Evolutionary conservation across 345 rosid species (phyloP).

Genomic region (Moricandia moricandioides): DNA sequence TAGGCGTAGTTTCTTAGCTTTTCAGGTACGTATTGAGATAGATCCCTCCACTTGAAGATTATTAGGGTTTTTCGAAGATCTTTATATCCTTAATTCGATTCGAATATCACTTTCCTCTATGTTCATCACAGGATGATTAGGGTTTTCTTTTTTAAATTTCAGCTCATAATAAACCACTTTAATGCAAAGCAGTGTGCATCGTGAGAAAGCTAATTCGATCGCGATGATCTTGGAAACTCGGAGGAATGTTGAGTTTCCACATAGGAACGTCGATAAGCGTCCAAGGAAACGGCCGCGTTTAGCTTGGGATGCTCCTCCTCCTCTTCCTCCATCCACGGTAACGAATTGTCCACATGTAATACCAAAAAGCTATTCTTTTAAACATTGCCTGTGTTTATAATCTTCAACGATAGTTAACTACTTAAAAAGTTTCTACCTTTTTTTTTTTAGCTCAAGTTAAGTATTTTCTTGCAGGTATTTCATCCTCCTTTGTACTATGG

Average conservation of each 20-base stretch:
- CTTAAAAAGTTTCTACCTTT: too few species aligned
- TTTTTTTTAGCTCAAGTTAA: neutral
- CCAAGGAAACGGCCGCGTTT: slow-evolving; percentile 72
- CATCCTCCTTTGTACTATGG: slow-evolving; percentile 53
- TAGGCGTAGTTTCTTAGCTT: slow-evolving; percentile 25
- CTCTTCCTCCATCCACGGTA: slow-evolving; percentile 54
- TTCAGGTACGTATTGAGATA: slow-evolving; percentile 9
- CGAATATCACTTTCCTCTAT: neutral
- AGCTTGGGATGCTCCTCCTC: slow-evolving; percentile 67
- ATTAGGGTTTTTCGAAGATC: slow-evolving; percentile 47
- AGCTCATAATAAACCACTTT: neutral
- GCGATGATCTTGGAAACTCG: slow-evolving; percentile 59
- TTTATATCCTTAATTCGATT: slow-evolving; percentile 24
- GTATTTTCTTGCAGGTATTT: slow-evolving; percentile 44
- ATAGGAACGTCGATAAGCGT: slow-evolving; percentile 58
- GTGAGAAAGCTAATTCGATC: slow-evolving; percentile 34
- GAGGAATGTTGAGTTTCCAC: slow-evolving; percentile 59
- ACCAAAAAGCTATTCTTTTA: too few species aligned
- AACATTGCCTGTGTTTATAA: too few species aligned
- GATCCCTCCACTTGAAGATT: slow-evolving; percentile 25
- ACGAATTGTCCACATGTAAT: neutral
- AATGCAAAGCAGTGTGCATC: slow-evolving; percentile 34
- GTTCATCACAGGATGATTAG: neutral
- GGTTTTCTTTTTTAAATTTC: neutral
- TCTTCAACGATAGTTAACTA: too few species aligned